Base-by-base conservation (phyloP, 176 grass and related monocot genomes). In the Pontederia paniculata region DNA sequence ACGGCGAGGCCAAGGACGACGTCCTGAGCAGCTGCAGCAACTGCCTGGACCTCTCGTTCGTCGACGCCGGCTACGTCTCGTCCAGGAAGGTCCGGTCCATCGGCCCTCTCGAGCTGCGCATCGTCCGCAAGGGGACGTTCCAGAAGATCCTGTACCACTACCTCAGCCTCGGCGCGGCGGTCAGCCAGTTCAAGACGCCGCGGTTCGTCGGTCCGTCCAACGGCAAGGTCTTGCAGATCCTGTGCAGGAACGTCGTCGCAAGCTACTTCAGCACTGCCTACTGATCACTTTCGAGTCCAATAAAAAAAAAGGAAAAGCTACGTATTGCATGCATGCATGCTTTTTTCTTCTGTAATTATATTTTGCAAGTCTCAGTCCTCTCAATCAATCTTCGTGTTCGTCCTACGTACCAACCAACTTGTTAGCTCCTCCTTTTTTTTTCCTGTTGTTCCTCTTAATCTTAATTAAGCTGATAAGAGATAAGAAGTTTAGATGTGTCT, bases 131-230 rank as follows among this genome's bases (percentile, higher is more conserved):
- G 12, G 80, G 77, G 8, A 77, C 85, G 0, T 97, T 97, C 48
- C 63, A 80, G 42, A 73, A 74, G 63, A 77, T 96, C 23, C 71
- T 97, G 2, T 45, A 76, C 18, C 77, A 84, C 44, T 84, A 77
- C 58, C 73, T 90, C 16, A 50, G 70, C 4, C 73, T 73, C 0
- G 91, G 86, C 10, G 78, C 64, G 3, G 73, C 91, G 0, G 64
- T 96, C 4, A 86, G 74, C 48, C 91, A 90, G 77, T 97, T 97
- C 77, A 97, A 97, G 80, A 84, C 74, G 4, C 86, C 91, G 2
- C 70, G 83, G 0, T 97, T 76, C 17, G 76, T 97, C 4, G 23
- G 52, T 0, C 37, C 42, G 7, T 49, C 77, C 10, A 89, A 83
- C 65, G 52, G 65, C 52, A 63, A 55, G 54, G 83, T 97, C 9